Evolutionary conservation across 2,329 filamentous ascomycete genomes (phyloP), one percentile per base, ranked within the genome.

Genomic region (Fusarium tuaranense): DNA sequence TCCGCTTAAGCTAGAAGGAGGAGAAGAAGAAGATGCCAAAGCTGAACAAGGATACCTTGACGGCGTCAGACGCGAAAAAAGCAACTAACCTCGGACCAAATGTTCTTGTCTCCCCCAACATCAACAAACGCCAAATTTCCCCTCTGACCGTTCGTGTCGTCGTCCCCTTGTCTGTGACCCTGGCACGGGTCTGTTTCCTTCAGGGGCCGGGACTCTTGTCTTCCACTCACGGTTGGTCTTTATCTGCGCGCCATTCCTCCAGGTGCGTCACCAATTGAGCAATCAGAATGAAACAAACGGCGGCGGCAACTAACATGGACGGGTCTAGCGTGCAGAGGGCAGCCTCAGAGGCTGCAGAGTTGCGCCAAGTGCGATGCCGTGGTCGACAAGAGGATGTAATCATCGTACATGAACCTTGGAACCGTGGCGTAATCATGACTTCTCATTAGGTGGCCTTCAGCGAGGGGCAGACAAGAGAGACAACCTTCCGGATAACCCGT

Each of bases 231-330:
- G 36, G 65, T 59, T 67, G 62, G 57, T 61, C 46, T 64, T 39
- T 68, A 69, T 65, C 75, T 75, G 72, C 69, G 75, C 67, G 66
- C 75, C 64, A 74, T 72, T 65, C 65, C 72, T 65, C 65, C 55
- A 53, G 48, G 48, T 67, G 63, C 63, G 46, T 66, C 60, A 48
- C 46, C 70, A 65, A 72, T 78, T 74, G 75, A 75, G 72, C 69
- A 78, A 78, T 76, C 69, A 78, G 36, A 72, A 66, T 69, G 76
- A 75, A 75, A 76, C 73, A 76, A 70, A 69, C 65, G 64, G 65
- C 63, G 70, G 65, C 73, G 74, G 73, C 73, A 76, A 59, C 73
- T 76, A 76, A 67, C 34, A 63, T 25, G 27, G 39, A 30, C 38
- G 38, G 61, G 46, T 57, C 59, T 69, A 38, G 61, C 61, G 38